A percentile compares a stretch with the other conserved stretches of the same genome.
These are phyloP conservation scores for Paraconiothyrium sp. DNA, from an alignment of 2,329 filamentous ascomycete species.

Conservation along the genomic window DNA sequence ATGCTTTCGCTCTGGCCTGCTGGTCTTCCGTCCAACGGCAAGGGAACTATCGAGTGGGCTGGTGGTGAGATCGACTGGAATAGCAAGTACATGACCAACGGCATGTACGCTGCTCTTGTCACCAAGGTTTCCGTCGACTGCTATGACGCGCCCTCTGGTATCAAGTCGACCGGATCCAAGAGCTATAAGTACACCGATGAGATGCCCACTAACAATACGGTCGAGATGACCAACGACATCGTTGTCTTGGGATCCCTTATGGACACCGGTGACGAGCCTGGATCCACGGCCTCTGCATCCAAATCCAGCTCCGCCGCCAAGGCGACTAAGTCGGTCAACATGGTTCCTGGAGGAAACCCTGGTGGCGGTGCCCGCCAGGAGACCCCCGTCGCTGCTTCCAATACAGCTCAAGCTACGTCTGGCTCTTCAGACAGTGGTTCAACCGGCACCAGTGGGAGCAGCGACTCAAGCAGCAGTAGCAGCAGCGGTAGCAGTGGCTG, in stretches of 20 bases:
- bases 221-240: conserved; percentile 76
- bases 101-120: conserved; percentile 89
- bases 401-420: conserved; percentile 22
- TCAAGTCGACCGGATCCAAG: conserved; percentile 65
- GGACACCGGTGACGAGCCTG: conserved; percentile 80
- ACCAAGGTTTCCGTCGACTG: conserved; percentile 83
- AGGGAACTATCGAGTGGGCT: conserved; percentile 91
- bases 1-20: conserved; percentile 97
- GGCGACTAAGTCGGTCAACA: conserved; percentile 51
- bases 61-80: conserved; percentile 92
- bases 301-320: conserved; percentile 33
- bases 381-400: conserved; percentile 25
- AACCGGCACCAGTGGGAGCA: conserved; percentile 31
- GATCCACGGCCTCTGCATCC: conserved; percentile 50
- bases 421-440: conserved; percentile 18
- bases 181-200: conserved; percentile 79
- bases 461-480: conserved; percentile 21
- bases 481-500: conserved; percentile 24
- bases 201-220: conserved; percentile 74
- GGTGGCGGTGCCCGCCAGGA: conserved; percentile 56
- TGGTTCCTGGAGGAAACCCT: conserved; percentile 66
- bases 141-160: conserved; percentile 82
- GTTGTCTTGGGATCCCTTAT: conserved; percentile 82
- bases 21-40: conserved; percentile 77
- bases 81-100: conserved; percentile 77